Evolutionary conservation across 1,284 basidiomycete genomes (phyloP), one percentile per base, ranked within the genome.

Genomic region (Austropuccinia psidii): DNA sequence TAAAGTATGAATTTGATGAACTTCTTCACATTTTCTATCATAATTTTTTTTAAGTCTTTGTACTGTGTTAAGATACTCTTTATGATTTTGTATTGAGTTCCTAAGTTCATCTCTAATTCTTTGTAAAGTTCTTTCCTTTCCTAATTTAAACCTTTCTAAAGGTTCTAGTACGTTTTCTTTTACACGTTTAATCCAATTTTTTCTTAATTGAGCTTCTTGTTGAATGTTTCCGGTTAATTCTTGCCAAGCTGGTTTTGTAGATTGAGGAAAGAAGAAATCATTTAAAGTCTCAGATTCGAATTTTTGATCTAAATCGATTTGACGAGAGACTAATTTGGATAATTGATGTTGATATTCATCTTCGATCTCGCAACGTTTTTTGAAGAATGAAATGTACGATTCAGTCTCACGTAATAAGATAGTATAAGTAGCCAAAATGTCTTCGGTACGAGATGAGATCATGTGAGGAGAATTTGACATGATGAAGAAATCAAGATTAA

Each of bases 11-110:
- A 61, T 39, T 19, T 73, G 69, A 41, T 60, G 39, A 11, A 73
- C 69, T 35, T 73, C 69, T n/a, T 73, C 69, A 33, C 69, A 73
- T 29, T 73, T 73, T 33, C 69, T 43, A 35, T 73, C 69, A 47
- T 73, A 73, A 29, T 64, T 33, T 35, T 73, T 73, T 33, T 73
- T 73, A 39, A 73, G 69, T 21, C 69, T 43, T 17, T 73, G 58
- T 17, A 73, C 69, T 31, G 69, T 73, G 2, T 57, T 21, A 4
- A 73, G 58, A 17, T 73, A 73, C 24, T 73, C 69, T 49, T 64
- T 62, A 31, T 73, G 69, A 41, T 73, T 60, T 29, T 43, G 29
- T 21, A 73, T 43, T 29, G 45, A 52, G 33, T 52, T 73, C 27
- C 69, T 21, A 15, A 73, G 45, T 37, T 73, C 69, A 8, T 73